Evolutionary conservation across 345 rosid genomes (phyloP).

Genomic region (Lepidium didymum): DNA sequence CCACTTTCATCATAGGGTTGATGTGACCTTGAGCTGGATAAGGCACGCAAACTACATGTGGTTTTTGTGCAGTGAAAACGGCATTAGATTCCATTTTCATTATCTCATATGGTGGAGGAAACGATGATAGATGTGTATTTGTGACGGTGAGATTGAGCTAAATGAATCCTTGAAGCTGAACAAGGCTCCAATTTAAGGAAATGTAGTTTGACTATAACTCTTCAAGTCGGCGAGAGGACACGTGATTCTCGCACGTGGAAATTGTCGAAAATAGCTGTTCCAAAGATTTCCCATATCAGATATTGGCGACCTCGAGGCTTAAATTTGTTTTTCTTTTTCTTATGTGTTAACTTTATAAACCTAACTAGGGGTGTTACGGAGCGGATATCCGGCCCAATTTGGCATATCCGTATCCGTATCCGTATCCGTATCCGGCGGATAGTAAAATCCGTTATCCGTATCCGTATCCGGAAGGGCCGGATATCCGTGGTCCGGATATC

Average conservation of each 20-base stretch:
- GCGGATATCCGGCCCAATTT: too few relatives aligned
- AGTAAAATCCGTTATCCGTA: too few relatives aligned
- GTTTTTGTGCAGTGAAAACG: neutral
- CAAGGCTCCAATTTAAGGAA: neutral
- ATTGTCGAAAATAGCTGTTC: neutral
- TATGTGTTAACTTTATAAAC: too few relatives aligned
- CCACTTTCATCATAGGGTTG: slow-evolving; percentile 5
- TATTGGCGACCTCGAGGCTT: neutral
- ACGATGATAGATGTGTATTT: neutral
- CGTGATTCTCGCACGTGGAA: neutral
- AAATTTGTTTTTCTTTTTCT: neutral
- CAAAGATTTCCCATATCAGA: neutral
- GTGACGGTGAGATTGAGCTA: neutral
- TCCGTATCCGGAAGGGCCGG: too few relatives aligned
- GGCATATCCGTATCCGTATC: too few relatives aligned
- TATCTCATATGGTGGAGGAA: neutral
- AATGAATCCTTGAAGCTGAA: neutral
- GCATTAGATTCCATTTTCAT: neutral
- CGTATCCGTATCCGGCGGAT: too few relatives aligned
- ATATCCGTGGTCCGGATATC: too few relatives aligned
- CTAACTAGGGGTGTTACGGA: too few relatives aligned
- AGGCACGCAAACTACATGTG: neutral
- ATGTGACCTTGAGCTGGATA: slow-evolving; percentile 8
- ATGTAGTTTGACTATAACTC: neutral
- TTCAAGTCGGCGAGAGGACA: neutral